Evolutionary conservation across 495 filamentous ascomycete genomes (phyloP).

Genomic region (Peziza echinospora): DNA sequence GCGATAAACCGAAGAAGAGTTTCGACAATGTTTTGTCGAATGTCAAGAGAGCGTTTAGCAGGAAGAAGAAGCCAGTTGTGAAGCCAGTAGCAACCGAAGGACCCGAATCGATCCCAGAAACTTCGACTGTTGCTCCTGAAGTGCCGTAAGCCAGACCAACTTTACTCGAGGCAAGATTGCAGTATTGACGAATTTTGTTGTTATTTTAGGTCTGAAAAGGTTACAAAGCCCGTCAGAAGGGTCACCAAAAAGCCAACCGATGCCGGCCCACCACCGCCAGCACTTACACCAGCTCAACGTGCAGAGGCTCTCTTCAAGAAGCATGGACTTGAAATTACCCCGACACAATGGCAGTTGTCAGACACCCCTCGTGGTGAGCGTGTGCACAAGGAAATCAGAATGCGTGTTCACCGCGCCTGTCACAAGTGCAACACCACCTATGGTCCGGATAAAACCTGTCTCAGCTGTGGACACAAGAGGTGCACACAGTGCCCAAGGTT

Average conservation of each 20-base stretch:
- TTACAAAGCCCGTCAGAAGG: slow-evolving; percentile 1
- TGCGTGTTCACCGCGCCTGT: slow-evolving; percentile 70
- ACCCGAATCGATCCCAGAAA: not conserved
- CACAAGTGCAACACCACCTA: slow-evolving; percentile 56
- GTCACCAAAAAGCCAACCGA: slow-evolving; percentile 6
- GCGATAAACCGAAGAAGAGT: not conserved
- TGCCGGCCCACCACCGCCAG: slow-evolving; percentile 7
- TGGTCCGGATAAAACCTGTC: slow-evolving; percentile 46
- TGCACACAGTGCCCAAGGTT: slow-evolving; percentile 63
- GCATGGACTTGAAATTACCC: slow-evolving; percentile 15
- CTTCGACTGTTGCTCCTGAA: not conserved
- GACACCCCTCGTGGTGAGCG: slow-evolving; percentile 24
- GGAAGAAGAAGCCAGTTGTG: not conserved
- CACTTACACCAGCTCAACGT: slow-evolving; percentile 12
- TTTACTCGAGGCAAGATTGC: not conserved
- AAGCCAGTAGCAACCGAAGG: not conserved
- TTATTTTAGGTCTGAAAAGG: not conserved
- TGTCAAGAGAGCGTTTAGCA: not conserved
- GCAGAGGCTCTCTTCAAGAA: slow-evolving; percentile 20
- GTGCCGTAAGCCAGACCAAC: not conserved
- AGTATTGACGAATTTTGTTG: not conserved
- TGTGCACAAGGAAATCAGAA: slow-evolving; percentile 72
- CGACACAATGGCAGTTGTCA: slow-evolving; percentile 13
- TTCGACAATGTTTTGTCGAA: not conserved
- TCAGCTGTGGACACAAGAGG: slow-evolving; percentile 48